phyloP scores from a whole-genome alignment of 2,329 filamentous ascomycete species.

The Ascochyta fabae region DNA sequence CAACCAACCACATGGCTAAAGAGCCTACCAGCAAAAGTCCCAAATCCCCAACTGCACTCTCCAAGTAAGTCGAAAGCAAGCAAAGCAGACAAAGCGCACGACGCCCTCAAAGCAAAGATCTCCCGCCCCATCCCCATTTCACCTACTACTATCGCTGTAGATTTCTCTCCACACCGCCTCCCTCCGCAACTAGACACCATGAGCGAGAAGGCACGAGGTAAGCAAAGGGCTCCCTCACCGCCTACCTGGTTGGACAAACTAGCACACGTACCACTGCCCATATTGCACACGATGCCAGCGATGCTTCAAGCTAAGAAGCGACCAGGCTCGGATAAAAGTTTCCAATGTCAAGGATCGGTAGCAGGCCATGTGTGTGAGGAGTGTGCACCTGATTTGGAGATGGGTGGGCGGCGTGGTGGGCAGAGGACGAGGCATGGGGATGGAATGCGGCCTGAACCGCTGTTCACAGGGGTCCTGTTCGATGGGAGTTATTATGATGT shows the following conservation, averaged over 20 bases:
- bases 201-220: slow-evolving; percentile 1
- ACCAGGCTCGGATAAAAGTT: slow-evolving; percentile 27
- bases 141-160: background rate
- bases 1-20: background rate
- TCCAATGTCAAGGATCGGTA: slow-evolving; percentile 28
- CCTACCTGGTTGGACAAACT: slow-evolving; percentile 20
- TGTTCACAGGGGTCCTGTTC: slow-evolving; percentile 8
- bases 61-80: background rate
- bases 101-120: slow-evolving; percentile 31
- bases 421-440: background rate
- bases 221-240: background rate
- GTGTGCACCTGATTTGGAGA: background rate
- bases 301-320: slow-evolving; percentile 13
- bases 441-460: slow-evolving; percentile 10
- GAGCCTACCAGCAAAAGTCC: background rate
- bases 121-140: slow-evolving; percentile 26
- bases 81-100: slow-evolving; percentile 7
- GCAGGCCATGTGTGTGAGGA: background rate
- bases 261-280: slow-evolving; percentile 6
- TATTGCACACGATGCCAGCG: slow-evolving; percentile 3
- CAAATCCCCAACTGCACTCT: background rate
- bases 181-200: background rate
- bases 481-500: background rate
- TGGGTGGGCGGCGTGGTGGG: background rate
- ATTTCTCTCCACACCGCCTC: background rate